Evolutionary conservation across 1,284 basidiomycete species (phyloP).

Genomic region (Taiwanofungus camphoratus): DNA sequence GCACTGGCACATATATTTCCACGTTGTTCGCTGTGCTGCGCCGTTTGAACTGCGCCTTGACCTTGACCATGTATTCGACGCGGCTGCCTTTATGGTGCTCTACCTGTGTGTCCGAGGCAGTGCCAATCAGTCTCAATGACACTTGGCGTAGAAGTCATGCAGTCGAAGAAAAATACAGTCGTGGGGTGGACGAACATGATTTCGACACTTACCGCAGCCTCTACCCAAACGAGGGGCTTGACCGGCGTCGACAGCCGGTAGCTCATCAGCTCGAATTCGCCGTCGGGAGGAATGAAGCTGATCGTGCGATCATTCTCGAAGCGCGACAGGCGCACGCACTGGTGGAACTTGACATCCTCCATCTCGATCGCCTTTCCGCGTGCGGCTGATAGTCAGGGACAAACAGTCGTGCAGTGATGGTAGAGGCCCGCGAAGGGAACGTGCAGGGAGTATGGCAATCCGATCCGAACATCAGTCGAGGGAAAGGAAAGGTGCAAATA

Average conservation of each 20-base stretch:
- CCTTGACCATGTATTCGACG: constrained; percentile 98
- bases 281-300: constrained; percentile 98
- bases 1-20: constrained; percentile 96
- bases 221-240: constrained; percentile 97
- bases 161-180: not conserved
- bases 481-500: not conserved
- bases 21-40: constrained; percentile 97
- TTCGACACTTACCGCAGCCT: constrained; percentile 80
- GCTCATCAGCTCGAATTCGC: constrained; percentile 98
- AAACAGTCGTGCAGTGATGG: not conserved
- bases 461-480: too few relatives aligned
- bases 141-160: not conserved
- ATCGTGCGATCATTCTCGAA: constrained; percentile 99
- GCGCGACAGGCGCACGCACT: constrained; percentile 97
- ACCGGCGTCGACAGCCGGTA: constrained; percentile 95
- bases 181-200: too few relatives aligned
- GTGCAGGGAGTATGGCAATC: too few relatives aligned
- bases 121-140: not conserved
- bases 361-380: constrained; percentile 98
- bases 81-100: constrained; percentile 92
- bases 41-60: constrained; percentile 97
- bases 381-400: constrained; percentile 51
- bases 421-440: not conserved
- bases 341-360: constrained; percentile 99
- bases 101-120: constrained; percentile 13